Evolutionary conservation across 176 grass and related monocot species (phyloP).

Genomic region (Saccharum officinarum): DNA sequence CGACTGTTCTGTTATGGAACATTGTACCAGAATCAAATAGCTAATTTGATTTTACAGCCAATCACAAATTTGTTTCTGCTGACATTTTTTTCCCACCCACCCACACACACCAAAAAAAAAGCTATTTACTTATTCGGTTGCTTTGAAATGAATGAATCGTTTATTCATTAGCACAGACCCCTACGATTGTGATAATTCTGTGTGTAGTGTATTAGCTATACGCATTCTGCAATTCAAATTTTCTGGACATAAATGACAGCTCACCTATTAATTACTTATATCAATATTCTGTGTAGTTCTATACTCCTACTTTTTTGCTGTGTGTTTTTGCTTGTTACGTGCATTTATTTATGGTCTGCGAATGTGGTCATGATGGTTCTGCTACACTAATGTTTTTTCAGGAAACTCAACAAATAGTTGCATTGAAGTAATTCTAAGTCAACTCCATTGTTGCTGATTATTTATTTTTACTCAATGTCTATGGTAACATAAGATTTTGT

Average conservation of each 20-base stretch:
- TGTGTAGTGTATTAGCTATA: background rate
- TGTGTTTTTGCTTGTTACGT: background rate
- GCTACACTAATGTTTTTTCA: background rate
- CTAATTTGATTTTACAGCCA: background rate
- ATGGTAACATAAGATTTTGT: background rate
- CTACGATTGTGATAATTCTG: background rate
- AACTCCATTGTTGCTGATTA: background rate
- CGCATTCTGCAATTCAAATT: background rate
- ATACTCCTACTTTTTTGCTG: background rate
- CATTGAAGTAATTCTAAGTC: background rate
- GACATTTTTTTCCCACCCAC: no score
- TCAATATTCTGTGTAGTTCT: background rate
- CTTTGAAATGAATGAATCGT: no score
- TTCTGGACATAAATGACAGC: background rate
- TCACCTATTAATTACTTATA: background rate
- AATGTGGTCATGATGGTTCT: background rate
- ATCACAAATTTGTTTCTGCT: no score
- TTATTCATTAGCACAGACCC: no score
- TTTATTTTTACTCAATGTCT: background rate
- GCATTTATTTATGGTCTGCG: background rate
- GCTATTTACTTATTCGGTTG: no score
- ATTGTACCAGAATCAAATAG: conserved; percentile 19
- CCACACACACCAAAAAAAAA: no score
- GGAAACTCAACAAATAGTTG: background rate
- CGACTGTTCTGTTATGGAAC: background rate